Percentiles rank a stretch among this genome's conserved stretches.
phyloP scores from a whole-genome alignment of 169 alveolate species.

The Plasmodium reichenowi region DNA sequence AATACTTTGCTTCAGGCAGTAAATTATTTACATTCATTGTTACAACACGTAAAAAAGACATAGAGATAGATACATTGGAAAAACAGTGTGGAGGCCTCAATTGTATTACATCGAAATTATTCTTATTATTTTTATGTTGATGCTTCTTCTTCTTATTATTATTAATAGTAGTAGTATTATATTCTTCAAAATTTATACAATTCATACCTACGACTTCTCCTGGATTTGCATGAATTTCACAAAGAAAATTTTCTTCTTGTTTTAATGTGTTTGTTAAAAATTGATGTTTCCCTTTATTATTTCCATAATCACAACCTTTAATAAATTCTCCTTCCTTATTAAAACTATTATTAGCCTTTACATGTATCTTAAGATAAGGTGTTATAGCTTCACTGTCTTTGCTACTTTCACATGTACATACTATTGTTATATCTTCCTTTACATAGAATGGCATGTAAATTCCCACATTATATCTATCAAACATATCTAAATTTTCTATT shows the following conservation, averaged over 20 bases:
- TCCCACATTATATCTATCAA: conserved; percentile 26
- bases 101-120: not conserved
- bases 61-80: conserved; percentile 26
- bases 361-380: conserved; percentile 41
- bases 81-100: conserved; percentile 41
- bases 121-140: conserved; percentile 1
- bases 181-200: not conserved
- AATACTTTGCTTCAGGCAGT: conserved; percentile 47
- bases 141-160: no score
- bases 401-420: conserved; percentile 40
- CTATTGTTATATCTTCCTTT: conserved; percentile 41
- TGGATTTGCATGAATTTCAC: conserved; percentile 37
- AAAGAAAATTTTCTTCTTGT: not conserved
- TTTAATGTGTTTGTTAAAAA: conserved; percentile 29
- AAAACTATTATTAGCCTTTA: conserved; percentile 14
- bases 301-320: conserved; percentile 69
- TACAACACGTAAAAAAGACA: not conserved
- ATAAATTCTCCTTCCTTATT: conserved; percentile 11
- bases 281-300: conserved; percentile 45
- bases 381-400: conserved; percentile 33
- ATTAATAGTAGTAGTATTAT: no score
- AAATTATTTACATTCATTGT: conserved; percentile 31
- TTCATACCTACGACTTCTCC: conserved; percentile 65
- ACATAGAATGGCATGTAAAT: conserved; percentile 29
- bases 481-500: conserved; percentile 1